A percentile compares a stretch with the other conserved stretches of the same genome.
These are phyloP conservation scores for Polyporus arcularius DNA, from an alignment of 768 basidiomycete species.

Conservation along the genomic window DNA sequence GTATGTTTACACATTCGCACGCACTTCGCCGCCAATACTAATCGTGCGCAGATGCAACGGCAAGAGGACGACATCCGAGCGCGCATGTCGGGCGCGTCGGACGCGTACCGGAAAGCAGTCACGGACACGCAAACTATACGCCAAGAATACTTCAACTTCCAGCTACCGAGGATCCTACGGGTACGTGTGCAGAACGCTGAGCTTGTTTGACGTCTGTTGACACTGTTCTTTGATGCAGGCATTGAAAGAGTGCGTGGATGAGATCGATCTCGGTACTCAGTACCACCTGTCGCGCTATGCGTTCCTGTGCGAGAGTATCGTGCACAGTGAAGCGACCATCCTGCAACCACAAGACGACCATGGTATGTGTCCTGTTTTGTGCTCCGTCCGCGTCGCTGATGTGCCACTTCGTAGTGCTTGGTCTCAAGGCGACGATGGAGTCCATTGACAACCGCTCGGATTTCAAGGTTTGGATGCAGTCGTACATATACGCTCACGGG, in stretches of 20 bases:
- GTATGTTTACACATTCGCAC: constrained; percentile 37
- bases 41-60: constrained; percentile 62
- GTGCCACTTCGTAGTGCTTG: constrained; percentile 45
- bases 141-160: constrained; percentile 98
- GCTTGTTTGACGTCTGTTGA: neutral
- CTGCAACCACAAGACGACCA: constrained; percentile 73
- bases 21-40: neutral
- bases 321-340: constrained; percentile 86
- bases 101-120: constrained; percentile 88
- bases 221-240: constrained; percentile 34
- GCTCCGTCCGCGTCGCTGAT: neutral
- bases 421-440: constrained; percentile 86
- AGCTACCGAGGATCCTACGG: constrained; percentile 88
- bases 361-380: constrained; percentile 41
- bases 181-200: constrained; percentile 49
- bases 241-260: constrained; percentile 93
- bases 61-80: constrained; percentile 94
- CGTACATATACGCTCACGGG: constrained; percentile 90
- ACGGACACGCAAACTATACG: constrained; percentile 86
- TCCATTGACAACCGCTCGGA: constrained; percentile 93
- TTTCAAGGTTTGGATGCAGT: constrained; percentile 97
- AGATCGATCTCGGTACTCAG: constrained; percentile 96
- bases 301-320: constrained; percentile 88
- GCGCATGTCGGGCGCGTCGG: constrained; percentile 83
- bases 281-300: constrained; percentile 96